phyloP scores from a whole-genome alignment of 768 basidiomycete species.

The Rhodotorula graminis region DNA sequence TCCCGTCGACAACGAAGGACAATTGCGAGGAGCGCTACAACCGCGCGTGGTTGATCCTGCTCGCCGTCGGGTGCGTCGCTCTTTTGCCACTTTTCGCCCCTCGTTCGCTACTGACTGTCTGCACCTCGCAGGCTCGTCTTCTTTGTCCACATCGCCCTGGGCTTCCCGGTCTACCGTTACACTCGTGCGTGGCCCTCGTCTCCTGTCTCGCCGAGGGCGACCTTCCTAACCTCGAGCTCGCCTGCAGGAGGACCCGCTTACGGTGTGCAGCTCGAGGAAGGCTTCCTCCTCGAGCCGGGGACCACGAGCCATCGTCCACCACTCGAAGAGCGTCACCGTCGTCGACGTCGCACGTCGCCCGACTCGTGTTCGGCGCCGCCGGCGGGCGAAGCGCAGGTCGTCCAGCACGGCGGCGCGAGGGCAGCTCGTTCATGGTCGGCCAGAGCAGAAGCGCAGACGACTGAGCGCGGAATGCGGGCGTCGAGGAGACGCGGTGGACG shows the following conservation, averaged over 20 bases:
- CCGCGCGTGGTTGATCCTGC: slow-evolving; percentile 12
- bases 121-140: neutral
- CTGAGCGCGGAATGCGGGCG: no score
- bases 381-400: no score
- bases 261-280: slow-evolving; percentile 10
- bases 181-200: slow-evolving; percentile 5
- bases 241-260: slow-evolving; percentile 12
- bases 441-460: no score
- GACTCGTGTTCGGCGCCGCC: no score
- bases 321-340: neutral
- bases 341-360: no score
- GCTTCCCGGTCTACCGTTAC: slow-evolving; percentile 32
- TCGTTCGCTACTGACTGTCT: no score
- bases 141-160: slow-evolving; percentile 8
- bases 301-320: neutral
- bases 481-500: no score
- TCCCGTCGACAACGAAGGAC: neutral
- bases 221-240: neutral
- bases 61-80: slow-evolving; percentile 5
- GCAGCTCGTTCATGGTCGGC: no score
- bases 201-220: neutral
- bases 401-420: no score
- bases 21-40: slow-evolving; percentile 7
- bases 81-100: neutral
- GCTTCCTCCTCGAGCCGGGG: slow-evolving; percentile 7